Percentiles rank a stretch among this genome's conserved stretches.
These are phyloP conservation scores for Ambrosiella beaveri DNA, from an alignment of 2,329 filamentous ascomycete species.

Conservation along the genomic window DNA sequence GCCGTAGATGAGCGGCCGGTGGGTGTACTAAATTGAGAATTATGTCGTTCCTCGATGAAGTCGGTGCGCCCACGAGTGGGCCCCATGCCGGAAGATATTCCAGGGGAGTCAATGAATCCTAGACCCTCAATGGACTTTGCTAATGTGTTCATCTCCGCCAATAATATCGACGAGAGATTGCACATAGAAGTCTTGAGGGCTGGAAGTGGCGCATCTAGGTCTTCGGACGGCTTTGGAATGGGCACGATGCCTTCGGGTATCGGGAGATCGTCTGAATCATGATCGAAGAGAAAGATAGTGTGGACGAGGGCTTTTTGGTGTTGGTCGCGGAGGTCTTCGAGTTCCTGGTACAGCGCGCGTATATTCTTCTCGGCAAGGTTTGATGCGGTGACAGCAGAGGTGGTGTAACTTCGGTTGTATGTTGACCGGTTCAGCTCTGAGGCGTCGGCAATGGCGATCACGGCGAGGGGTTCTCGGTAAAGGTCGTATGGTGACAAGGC, in stretches of 20 bases:
- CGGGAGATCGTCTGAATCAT: constrained; percentile 33
- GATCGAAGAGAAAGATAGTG: constrained; percentile 67
- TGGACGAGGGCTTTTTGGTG: constrained; percentile 65
- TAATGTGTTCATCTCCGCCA: constrained; percentile 59
- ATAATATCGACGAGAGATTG: constrained; percentile 54
- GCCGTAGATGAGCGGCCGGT: constrained; percentile 35
- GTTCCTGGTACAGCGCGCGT: constrained; percentile 43
- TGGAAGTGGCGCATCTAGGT: constrained; percentile 24
- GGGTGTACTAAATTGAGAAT: constrained; percentile 36
- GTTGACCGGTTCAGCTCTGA: constrained; percentile 41
- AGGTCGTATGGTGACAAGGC: constrained; percentile 77
- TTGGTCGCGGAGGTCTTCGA: constrained; percentile 52
- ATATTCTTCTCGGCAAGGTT: constrained; percentile 35
- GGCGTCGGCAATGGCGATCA: constrained; percentile 76
- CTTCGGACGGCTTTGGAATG: constrained; percentile 51
- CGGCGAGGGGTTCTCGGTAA: constrained; percentile 65
- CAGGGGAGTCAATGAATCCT: constrained; percentile 63
- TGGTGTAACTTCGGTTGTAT: constrained; percentile 28
- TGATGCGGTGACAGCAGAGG: constrained; percentile 1
- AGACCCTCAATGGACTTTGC: constrained; percentile 57
- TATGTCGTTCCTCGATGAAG: constrained; percentile 27
- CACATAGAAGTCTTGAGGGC: constrained; percentile 61
- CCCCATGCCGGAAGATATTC: constrained; percentile 26
- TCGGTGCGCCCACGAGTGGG: constrained; percentile 12
- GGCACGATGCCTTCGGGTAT: constrained; percentile 51